Base-by-base conservation (phyloP, 2,329 filamentous ascomycete species). In the Metarhizium anisopliae region DNA sequence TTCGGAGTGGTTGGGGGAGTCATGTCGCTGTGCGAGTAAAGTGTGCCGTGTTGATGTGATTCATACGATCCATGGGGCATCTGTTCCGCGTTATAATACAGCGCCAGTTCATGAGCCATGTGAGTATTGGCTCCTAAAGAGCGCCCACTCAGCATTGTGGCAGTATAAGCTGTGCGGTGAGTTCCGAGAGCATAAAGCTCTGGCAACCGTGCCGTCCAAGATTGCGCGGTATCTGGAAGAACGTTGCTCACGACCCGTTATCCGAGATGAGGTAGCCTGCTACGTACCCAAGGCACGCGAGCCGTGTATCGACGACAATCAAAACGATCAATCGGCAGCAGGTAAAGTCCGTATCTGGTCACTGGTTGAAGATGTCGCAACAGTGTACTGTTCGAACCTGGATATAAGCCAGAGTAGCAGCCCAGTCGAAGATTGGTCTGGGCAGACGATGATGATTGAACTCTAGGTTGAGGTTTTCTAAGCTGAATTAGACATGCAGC, bases 1-100 rank as follows among this genome's bases (percentile, higher is more conserved):
- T 85, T 84, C 18, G 89, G 89, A 8, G 89, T 92, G 59, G 85
- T 76, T 47, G 89, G 89, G 32, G 89, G 89, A 51, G 88, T 92
- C 72, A 92, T 87, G 61, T 90, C 85, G 51, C 80, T 73, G 62
- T 78, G 71, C 47, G 73, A 64, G 66, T 78, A 75, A 51, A 73
- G 70, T 57, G 73, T 73, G 54, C 68, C 67, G 60, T 70, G 70
- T 51, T 66, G 62, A 56, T 67, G 60, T n/a, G 59, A 56, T 36
- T 63, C 60, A 38, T 64, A 62, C 45, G 65, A 64, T 58, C 63
- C 69, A 69, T 72, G 58, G 61, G 62, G 60, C 57, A 56, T 55
- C 20, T 60, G 50, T 43, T 64, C 60, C 54, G 62, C 51, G 54
- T 61, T 66, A 50, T 67, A 65, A 66, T 80, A 83, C 51, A 77